Base-by-base conservation (phyloP, 495 filamentous ascomycete genomes). In the Hypoxylon subgilvum region DNA sequence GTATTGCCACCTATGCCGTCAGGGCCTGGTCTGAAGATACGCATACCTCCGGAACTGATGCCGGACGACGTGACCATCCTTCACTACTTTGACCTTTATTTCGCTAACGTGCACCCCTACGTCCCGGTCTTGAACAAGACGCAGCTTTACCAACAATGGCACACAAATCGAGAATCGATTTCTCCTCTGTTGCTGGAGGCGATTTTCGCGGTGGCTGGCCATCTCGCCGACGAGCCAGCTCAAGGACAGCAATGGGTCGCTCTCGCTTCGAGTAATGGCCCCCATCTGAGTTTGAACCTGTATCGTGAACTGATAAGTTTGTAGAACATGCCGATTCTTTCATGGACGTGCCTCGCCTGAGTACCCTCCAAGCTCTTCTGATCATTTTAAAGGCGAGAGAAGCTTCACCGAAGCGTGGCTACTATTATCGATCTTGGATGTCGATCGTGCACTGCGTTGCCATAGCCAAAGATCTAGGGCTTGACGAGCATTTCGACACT, bases 381-480 rank as follows among this genome's bases (percentile, higher is more conserved):
- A 84, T 98, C 25, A 75, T 97, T 31, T 70, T 96, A 13, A 98
- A 98, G 75, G 95, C 94, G 1, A 81, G 92, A 57, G 94, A 98
- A 70, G 87, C 90, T 23, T 84, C 88, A 8, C 95, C 95, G 1
- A 94, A 94, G 69, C 86, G 91, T 64, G 94, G 94, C 1, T 98
- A 98, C 70, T 98, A 94, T 72, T 97, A 92, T 69, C 85, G 94
- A 18, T 98, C 94, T 8, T 98, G 94, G 94, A 96, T 96, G 84
- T 95, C 89, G 5, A 86, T 97, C 39, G 92, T 96, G 47, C 91
- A 89, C 34, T 87, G 92, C 48, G 86, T 96, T 17, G 86, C 90
- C 8, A 95, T 98, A 89, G 91, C 86, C 35, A 92, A 95, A 63
- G 94, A 98, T 68, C 79, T 98, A 47, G 92, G 91, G 34, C 78